phyloP scores from a whole-genome alignment of 768 basidiomycete species.

The Boletus rubroflammeus region DNA sequence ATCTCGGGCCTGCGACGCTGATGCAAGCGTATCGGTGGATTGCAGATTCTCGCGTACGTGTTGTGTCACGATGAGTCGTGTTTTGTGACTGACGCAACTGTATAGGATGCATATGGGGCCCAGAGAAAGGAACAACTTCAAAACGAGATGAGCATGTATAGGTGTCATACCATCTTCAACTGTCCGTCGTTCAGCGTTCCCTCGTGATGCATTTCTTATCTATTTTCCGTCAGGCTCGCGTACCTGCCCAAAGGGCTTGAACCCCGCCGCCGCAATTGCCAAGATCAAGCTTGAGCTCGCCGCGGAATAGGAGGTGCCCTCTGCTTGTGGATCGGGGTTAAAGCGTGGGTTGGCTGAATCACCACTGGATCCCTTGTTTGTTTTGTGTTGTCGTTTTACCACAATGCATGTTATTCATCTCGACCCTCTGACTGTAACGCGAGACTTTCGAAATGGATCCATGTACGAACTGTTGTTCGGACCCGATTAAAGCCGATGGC shows the following conservation, averaged over 20 bases:
- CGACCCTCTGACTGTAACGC: neutral
- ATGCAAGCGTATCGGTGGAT: constrained; percentile 99
- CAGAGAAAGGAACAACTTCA: constrained; percentile 89
- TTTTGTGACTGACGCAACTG: neutral
- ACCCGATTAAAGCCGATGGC: neutral
- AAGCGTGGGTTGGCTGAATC: neutral
- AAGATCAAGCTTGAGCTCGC: constrained; percentile 92
- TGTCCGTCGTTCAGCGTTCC: constrained; percentile 43
- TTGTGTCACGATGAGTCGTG: neutral
- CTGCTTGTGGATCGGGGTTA: neutral
- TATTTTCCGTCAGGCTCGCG: constrained; percentile 55
- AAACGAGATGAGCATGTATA: constrained; percentile 94
- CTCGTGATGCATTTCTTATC: neutral
- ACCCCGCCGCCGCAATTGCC: constrained; percentile 88
- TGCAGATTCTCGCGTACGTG: constrained; percentile 84
- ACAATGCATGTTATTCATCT: neutral
- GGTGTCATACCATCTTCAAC: constrained; percentile 99
- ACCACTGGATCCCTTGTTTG: neutral
- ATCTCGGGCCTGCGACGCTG: constrained; percentile 93
- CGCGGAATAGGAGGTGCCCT: constrained; percentile 46
- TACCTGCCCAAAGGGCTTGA: constrained; percentile 97
- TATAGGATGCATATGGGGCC: constrained; percentile 69
- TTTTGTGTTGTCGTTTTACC: neutral
- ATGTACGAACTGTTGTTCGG: neutral
- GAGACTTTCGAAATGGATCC: neutral